phyloP scores from a whole-genome alignment of 495 filamentous ascomycete genomes.

The Ascodesmis nigricans region DNA sequence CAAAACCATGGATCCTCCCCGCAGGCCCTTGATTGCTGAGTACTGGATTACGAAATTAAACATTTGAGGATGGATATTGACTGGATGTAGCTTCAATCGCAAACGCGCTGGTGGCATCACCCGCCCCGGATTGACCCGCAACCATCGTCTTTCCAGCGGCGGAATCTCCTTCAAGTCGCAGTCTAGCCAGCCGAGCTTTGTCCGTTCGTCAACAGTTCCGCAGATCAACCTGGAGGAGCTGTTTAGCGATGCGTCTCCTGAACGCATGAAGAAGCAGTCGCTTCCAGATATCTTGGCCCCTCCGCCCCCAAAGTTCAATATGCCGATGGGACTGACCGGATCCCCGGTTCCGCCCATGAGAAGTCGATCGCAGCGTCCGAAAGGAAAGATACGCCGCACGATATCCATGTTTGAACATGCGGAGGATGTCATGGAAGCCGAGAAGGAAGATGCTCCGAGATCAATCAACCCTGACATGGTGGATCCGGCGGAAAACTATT shows the following conservation, averaged over 20 bases:
- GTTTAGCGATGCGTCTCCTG: conserved; percentile 16
- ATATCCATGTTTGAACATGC: conserved; percentile 94
- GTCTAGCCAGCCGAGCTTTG: conserved; percentile 3
- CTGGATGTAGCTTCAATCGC: too few species aligned
- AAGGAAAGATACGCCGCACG: conserved; percentile 74
- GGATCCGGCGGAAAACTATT: conserved; percentile 32
- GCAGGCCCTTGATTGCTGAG: conserved; percentile 12
- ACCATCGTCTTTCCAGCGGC: conserved; percentile 10
- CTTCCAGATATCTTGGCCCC: too few species aligned
- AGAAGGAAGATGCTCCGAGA: conserved; percentile 46
- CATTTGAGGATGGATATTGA: too few species aligned
- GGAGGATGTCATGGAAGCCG: conserved; percentile 56
- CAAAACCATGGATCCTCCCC: conserved; percentile 12
- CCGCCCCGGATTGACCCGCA: conserved; percentile 11
- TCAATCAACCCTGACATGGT: conserved; percentile 27
- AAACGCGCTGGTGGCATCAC: too few species aligned
- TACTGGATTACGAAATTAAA: conserved; percentile 16
- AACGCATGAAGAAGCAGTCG: conserved; percentile 15
- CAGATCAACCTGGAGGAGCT: conserved; percentile 19
- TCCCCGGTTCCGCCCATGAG: too few species aligned
- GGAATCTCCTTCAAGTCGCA: conserved; percentile 14
- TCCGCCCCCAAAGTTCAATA: too few species aligned
- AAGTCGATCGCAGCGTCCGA: conserved; percentile 51
- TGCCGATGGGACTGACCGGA: too few species aligned
- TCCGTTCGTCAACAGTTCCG: conserved; percentile 4